phyloP scores from a whole-genome alignment of 2,329 filamentous ascomycete species.

The Lasiodiplodia gonubiensis region DNA sequence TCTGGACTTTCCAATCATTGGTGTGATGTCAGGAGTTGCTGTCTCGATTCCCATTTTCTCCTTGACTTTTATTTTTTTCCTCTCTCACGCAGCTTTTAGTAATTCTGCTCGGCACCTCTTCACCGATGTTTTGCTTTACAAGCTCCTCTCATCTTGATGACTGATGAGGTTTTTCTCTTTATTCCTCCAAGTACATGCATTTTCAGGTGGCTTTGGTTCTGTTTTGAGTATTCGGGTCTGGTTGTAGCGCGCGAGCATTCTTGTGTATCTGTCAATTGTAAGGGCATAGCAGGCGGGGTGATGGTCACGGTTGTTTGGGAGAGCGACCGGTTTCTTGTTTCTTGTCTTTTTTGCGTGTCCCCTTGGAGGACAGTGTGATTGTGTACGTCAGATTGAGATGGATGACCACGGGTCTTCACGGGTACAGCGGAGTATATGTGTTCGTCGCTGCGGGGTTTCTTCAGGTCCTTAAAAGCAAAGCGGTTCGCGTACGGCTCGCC shows the following conservation, averaged over 20 bases:
- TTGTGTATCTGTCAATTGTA: background rate
- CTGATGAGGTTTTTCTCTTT: background rate
- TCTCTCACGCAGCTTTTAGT: background rate
- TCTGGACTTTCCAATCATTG: background rate
- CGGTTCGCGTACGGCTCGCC: background rate
- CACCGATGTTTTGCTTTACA: background rate
- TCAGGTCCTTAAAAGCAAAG: background rate
- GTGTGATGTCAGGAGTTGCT: background rate
- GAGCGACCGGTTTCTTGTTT: background rate
- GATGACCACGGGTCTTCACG: background rate
- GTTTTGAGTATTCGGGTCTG: background rate
- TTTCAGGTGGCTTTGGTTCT: background rate
- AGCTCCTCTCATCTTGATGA: background rate
- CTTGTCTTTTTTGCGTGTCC: background rate
- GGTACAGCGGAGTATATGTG: background rate
- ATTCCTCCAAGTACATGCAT: slow-evolving; percentile 5
- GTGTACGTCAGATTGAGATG: background rate
- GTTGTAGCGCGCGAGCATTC: background rate
- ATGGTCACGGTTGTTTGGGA: background rate
- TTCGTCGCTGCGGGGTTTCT: background rate
- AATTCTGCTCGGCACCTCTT: background rate
- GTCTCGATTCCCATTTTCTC: background rate
- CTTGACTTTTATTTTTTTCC: background rate
- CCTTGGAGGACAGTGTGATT: background rate
- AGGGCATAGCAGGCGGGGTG: slow-evolving; percentile 9